phyloP scores from a whole-genome alignment of 2,329 filamentous ascomycete genomes.

The Exophiala aquamarina region DNA sequence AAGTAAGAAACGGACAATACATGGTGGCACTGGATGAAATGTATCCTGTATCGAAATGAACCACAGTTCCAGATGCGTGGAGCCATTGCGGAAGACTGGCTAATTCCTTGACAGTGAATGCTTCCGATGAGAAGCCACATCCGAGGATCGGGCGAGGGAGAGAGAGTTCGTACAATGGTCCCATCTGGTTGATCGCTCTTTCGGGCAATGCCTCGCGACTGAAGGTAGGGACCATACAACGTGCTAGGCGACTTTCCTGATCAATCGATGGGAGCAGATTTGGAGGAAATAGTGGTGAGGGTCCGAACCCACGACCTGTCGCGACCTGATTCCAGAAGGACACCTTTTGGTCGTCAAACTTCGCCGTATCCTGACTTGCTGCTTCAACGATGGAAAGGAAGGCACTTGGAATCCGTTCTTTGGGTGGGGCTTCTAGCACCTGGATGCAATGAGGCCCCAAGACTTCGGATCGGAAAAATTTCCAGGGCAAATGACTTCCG shows the following conservation, averaged over 20 bases:
- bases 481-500: slow-evolving; percentile 20
- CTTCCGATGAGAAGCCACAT: slow-evolving; percentile 20
- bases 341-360: slow-evolving; percentile 17
- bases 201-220: slow-evolving; percentile 22
- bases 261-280: slow-evolving; percentile 22
- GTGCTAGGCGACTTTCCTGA: slow-evolving; percentile 12
- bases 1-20: slow-evolving; percentile 22
- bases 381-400: slow-evolving; percentile 16
- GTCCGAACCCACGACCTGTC: slow-evolving; percentile 20
- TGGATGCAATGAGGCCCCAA: slow-evolving; percentile 18
- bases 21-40: slow-evolving; percentile 13
- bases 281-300: slow-evolving; percentile 23
- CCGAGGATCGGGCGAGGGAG: slow-evolving; percentile 17
- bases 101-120: slow-evolving; percentile 15
- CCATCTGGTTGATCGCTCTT: slow-evolving; percentile 8
- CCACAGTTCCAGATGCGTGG: slow-evolving; percentile 18
- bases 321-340: slow-evolving; percentile 18
- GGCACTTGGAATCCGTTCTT: slow-evolving; percentile 17
- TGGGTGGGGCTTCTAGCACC: slow-evolving; percentile 13
- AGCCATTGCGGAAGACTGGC: slow-evolving; percentile 20
- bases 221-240: slow-evolving; percentile 23
- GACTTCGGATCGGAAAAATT: slow-evolving; percentile 18
- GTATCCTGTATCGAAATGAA: slow-evolving; percentile 21
- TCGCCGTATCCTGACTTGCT: slow-evolving; percentile 5
- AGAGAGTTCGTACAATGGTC: slow-evolving; percentile 20